Conservation (phyloP, 352 stramenopile genomes). For the Peronospora tabacina region DNA sequence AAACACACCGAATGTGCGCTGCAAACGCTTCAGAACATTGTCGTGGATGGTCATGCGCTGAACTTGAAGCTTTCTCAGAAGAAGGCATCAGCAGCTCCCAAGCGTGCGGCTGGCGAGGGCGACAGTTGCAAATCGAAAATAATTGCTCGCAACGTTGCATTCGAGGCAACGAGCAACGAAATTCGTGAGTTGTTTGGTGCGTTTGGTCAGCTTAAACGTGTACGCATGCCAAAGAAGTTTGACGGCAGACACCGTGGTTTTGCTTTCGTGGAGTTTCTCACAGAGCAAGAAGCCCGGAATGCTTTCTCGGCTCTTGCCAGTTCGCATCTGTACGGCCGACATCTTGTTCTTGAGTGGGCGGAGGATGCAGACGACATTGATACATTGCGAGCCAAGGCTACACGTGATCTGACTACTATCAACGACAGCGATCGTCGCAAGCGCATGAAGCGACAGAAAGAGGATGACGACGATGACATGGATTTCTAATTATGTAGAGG, state of each 20-base stretch:
- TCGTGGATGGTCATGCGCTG: conserved; percentile 93
- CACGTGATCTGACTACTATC: conserved; percentile 59
- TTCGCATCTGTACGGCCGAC: conserved; percentile 97
- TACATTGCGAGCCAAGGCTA: conserved; percentile 76
- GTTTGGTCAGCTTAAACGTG: conserved; percentile 96
- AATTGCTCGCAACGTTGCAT: conserved; percentile 97
- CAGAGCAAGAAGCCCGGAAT: conserved; percentile 90
- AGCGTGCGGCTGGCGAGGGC: conserved; percentile 34
- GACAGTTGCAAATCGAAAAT: conserved; percentile 88
- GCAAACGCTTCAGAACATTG: conserved; percentile 59
- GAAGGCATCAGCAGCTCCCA: conserved; percentile 40
- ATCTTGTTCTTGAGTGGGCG: conserved; percentile 98
- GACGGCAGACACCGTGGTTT: conserved; percentile 96
- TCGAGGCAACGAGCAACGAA: conserved; percentile 95
- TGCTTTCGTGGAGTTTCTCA: conserved; percentile 98
- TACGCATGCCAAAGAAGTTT: conserved; percentile 98
- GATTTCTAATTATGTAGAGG: conserved; percentile 28
- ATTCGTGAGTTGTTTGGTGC: conserved; percentile 94
- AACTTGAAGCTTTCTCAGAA: conserved; percentile 93
- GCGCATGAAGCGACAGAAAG: conserved; percentile 42
- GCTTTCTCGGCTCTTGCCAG: conserved; percentile 89
- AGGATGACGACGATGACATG: conserved; percentile 40
- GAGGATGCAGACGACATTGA: conserved; percentile 84
- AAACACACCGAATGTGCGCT: conserved; percentile 84
- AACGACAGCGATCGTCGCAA: conserved; percentile 62